Evolutionary conservation across 169 alveolate species (phyloP), one percentile per base, ranked within the genome.

Genomic region (Cryptosporidium andersoni): DNA sequence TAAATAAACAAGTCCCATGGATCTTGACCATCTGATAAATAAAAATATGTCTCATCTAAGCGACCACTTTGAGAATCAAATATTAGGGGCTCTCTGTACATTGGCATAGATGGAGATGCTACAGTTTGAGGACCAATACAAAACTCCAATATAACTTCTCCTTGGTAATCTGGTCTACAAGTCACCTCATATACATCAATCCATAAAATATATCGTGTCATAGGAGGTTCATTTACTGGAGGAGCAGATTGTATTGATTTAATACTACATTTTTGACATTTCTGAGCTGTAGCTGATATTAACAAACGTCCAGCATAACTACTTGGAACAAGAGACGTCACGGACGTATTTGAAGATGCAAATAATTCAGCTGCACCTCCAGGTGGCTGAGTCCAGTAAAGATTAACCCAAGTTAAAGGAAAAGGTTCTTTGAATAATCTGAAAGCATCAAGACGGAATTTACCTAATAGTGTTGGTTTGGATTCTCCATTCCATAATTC

Each of bases 51-150:
- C 45, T 90, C 93, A 49, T 81, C 92, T 52, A 94, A 81, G 51
- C 97, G 62, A 2, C 97, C 97, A 1, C 80, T 82, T 14, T 45
- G 80, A 43, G 93, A 94, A 43, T 92, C 90, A 39, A 94, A 88
- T 51, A 37, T 81, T 25, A 67, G 37, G 12, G 82, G 74, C 40
- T 67, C 81, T 37, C 82, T 82, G 25, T 74, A 51, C 43, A 65
- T 63, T 53, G 81, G 89, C 81, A 64, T 81, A 45, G 82, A 34
- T 45, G 56, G 68, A 37, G 90, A 88, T 49, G 88, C 67, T 49
- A 80, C 67, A 81, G 51, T 81, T 65, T 64, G 94, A 64, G 82
- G 92, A 47, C 88, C 93, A 64, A 91, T 88, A 51, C 68, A 80
- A 82, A 89, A 90, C 80, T 82, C 93, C 4, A 52, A 64, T 60